Base-by-base conservation (phyloP, 306 rosid species). In the Begonia loranthoides region DNA sequence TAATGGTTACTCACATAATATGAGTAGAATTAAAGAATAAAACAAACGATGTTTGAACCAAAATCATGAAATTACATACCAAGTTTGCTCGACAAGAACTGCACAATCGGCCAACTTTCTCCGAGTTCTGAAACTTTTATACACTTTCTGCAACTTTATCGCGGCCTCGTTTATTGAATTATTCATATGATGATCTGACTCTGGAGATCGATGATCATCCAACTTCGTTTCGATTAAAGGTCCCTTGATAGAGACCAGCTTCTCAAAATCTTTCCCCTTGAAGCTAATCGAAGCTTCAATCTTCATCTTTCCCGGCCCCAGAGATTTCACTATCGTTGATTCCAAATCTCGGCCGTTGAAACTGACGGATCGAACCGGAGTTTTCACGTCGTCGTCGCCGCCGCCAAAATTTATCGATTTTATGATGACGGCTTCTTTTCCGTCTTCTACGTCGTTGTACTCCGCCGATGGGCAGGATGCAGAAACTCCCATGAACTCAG, bases 201-300 rank as follows among this genome's bases (percentile, higher is more conserved):
- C 55, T 22, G 45, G 52, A 47, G 72, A 61, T 14, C n/a, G n/a
- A n/a, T 51, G 78, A 55, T 62, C 64, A 45, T 69, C 70, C 41
- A 71, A 44, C 51, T 73, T 77, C 55, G 56, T 52, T 41, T 75
- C 78, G 38, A 70, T 57, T 19, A 76, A 65, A 34, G 72, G 61
- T 45, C 56, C 24, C 61, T 65, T 68, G 40, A 60, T n/a, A 13
- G 74, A 68, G 41, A 70, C 41, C 65, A 68, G 64, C 47, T 61
- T 59, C 64, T 74, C 77, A 3, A 69, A 12, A 9, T 80, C 83
- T 17, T 54, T 66, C 28, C 79, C 76, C 60, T 80, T 74, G 65
- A 92, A 74, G 76, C 88, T 86, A 47, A 90, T 85, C 22, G 87
- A 86, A 54, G 74, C 52, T 73, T 92, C 93, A 56, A 92, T 12